phyloP scores from a whole-genome alignment of 2,329 filamentous ascomycete species.

The Calonectria honghensis region DNA sequence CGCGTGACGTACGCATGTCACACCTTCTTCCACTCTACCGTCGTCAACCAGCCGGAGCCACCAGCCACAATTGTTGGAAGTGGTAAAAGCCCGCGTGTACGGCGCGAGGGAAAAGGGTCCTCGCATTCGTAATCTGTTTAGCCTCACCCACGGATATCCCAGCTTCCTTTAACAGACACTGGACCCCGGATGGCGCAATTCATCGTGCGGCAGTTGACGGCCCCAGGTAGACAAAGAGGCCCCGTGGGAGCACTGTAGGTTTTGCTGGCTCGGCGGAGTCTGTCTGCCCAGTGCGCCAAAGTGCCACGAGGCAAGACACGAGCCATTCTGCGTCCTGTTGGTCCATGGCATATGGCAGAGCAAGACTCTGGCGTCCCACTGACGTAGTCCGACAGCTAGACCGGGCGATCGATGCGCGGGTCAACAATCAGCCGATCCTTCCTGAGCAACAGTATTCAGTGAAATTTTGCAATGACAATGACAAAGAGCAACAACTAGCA shows the following conservation, averaged over 20 bases:
- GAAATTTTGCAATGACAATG: conserved; percentile 3
- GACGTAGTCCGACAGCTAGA: conserved; percentile 5
- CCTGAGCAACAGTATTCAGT: background rate
- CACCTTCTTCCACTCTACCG: conserved; percentile 12
- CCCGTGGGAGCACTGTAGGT: conserved; percentile 12
- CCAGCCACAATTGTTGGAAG: conserved; percentile 18
- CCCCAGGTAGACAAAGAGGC: conserved; percentile 6
- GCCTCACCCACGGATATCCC: conserved; percentile 6
- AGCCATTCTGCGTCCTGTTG: conserved; percentile 11
- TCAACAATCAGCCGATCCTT: conserved; percentile 7
- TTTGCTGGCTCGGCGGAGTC: conserved; percentile 6
- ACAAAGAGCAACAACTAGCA: conserved; percentile 1
- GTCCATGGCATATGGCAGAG: background rate
- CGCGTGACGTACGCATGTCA: conserved; percentile 39
- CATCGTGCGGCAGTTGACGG: conserved; percentile 24
- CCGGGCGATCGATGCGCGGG: conserved; percentile 12
- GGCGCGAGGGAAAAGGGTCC: background rate
- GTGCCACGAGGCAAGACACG: conserved; percentile 10
- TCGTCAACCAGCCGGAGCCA: conserved; percentile 20
- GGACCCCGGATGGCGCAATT: conserved; percentile 22
- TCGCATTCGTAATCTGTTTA: conserved; percentile 12
- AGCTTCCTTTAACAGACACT: background rate
- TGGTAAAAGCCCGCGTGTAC: conserved; percentile 16
- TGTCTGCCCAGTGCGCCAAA: conserved; percentile 25
- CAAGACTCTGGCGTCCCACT: conserved; percentile 3